A percentile compares a stretch with the other conserved stretches of the same genome.
phyloP scores from a whole-genome alignment of 2,329 filamentous ascomycete species.

The Seiridium unicorne region DNA sequence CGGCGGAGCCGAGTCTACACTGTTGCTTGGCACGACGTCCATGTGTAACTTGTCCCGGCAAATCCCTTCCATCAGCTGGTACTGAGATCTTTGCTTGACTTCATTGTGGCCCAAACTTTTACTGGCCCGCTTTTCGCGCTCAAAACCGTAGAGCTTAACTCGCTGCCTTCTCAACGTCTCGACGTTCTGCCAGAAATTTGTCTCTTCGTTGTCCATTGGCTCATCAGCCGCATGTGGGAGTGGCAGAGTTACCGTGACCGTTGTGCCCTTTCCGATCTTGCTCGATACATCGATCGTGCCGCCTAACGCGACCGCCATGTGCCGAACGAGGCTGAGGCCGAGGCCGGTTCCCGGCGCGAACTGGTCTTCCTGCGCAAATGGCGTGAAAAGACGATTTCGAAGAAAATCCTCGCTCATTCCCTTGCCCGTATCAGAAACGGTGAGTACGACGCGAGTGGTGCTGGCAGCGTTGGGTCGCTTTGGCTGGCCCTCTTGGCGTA shows the following conservation, averaged over 20 bases:
- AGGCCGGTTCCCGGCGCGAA: conserved; percentile 61
- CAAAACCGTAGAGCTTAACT: background rate
- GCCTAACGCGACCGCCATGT: conserved; percentile 37
- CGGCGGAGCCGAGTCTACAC: conserved; percentile 7
- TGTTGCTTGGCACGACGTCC: conserved; percentile 17
- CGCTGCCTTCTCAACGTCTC: background rate
- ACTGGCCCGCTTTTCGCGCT: background rate
- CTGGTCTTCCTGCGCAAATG: conserved; percentile 63
- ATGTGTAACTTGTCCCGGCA: conserved; percentile 32
- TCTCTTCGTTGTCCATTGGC: background rate
- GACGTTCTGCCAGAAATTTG: background rate
- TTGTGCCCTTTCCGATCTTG: conserved; percentile 25
- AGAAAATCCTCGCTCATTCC: conserved; percentile 66
- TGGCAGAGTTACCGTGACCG: conserved; percentile 25
- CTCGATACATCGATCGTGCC: conserved; percentile 18
- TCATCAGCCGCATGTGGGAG: background rate
- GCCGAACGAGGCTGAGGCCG: conserved; percentile 63
- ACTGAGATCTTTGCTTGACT: background rate
- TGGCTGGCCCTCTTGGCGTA: conserved; percentile 15
- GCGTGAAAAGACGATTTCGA: conserved; percentile 57
- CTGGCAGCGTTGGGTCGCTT: background rate
- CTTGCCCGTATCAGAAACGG: conserved; percentile 56
- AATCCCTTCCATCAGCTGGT: conserved; percentile 18
- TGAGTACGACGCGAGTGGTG: background rate
- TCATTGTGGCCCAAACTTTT: background rate